A percentile compares a stretch with the other conserved stretches of the same genome.
Conservation (phyloP, 2,329 filamentous ascomycete species). For the Raffaelea arxii region DNA sequence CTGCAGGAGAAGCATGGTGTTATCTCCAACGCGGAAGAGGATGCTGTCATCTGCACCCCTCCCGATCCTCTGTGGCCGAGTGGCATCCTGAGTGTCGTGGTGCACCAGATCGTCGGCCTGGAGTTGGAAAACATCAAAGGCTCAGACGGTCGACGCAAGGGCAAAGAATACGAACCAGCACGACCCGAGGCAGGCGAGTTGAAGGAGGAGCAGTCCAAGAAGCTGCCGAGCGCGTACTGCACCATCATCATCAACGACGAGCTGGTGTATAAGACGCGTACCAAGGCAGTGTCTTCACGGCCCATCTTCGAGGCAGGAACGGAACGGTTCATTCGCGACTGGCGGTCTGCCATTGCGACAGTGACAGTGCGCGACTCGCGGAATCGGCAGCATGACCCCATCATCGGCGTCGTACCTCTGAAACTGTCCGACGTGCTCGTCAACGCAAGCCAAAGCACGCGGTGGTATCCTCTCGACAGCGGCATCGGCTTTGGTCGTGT, state of each 20-base stretch:
- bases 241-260: constrained; percentile 87
- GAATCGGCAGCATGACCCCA: constrained; percentile 86
- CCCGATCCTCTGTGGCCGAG: constrained; percentile 95
- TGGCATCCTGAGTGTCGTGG: constrained; percentile 73
- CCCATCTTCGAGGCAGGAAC: constrained; percentile 97
- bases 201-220: constrained; percentile 71
- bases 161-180: constrained; percentile 81
- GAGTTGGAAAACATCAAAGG: constrained; percentile 89
- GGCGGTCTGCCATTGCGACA: constrained; percentile 79
- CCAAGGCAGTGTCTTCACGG: constrained; percentile 87
- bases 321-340: constrained; percentile 86
- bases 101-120: constrained; percentile 92
- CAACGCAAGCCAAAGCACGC: constrained; percentile 73
- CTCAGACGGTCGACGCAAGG: constrained; percentile 69
- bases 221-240: constrained; percentile 85
- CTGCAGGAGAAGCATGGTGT: constrained; percentile 83
- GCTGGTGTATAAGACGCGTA: constrained; percentile 81
- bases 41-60: constrained; percentile 80
- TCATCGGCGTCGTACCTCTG: constrained; percentile 83
- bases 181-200: constrained; percentile 71
- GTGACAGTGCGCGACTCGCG: constrained; percentile 81
- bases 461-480: constrained; percentile 95
- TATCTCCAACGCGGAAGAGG: constrained; percentile 63
- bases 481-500: constrained; percentile 87
- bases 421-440: constrained; percentile 82